A percentile compares a stretch with the other conserved stretches of the same genome.
Evolutionary conservation across 2,329 filamentous ascomycete species (phyloP).

Genomic region (Xylariales sp.): DNA sequence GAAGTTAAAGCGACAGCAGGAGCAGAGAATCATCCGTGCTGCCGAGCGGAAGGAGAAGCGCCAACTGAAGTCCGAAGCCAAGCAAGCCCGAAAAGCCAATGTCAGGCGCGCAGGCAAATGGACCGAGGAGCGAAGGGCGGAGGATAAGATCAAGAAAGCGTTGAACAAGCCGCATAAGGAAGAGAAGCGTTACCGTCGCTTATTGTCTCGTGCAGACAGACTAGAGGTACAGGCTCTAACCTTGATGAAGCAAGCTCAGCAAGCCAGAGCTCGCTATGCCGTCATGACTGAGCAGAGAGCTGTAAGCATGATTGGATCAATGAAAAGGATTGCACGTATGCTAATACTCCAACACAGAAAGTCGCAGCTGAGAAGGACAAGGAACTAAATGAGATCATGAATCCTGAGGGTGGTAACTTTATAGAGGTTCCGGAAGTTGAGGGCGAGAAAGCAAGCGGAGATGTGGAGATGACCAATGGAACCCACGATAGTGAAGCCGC

Average conservation of each 20-base stretch:
- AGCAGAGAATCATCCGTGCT: slow-evolving; percentile 21
- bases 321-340: neutral
- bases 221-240: slow-evolving; percentile 35
- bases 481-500: no score
- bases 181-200: slow-evolving; percentile 33
- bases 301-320: slow-evolving; percentile 14
- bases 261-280: slow-evolving; percentile 24
- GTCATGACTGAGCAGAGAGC: slow-evolving; percentile 20
- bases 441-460: no score
- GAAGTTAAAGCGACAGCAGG: slow-evolving; percentile 21
- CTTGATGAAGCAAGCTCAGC: slow-evolving; percentile 36
- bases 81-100: slow-evolving; percentile 32
- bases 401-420: no score
- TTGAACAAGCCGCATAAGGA: slow-evolving; percentile 24
- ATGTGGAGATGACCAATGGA: no score
- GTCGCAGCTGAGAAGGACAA: slow-evolving; percentile 21
- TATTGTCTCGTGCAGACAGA: slow-evolving; percentile 35
- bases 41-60: slow-evolving; percentile 33
- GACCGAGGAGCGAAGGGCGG: slow-evolving; percentile 27
- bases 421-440: no score
- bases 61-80: slow-evolving; percentile 30
- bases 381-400: slow-evolving; percentile 17
- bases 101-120: slow-evolving; percentile 27
- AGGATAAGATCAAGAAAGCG: slow-evolving; percentile 28
- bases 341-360: slow-evolving; percentile 17